A percentile compares a stretch with the other conserved stretches of the same genome.
These are phyloP conservation scores for Sphaerulina musiva DNA, from an alignment of 2,329 filamentous ascomycete species.

Conservation along the genomic window DNA sequence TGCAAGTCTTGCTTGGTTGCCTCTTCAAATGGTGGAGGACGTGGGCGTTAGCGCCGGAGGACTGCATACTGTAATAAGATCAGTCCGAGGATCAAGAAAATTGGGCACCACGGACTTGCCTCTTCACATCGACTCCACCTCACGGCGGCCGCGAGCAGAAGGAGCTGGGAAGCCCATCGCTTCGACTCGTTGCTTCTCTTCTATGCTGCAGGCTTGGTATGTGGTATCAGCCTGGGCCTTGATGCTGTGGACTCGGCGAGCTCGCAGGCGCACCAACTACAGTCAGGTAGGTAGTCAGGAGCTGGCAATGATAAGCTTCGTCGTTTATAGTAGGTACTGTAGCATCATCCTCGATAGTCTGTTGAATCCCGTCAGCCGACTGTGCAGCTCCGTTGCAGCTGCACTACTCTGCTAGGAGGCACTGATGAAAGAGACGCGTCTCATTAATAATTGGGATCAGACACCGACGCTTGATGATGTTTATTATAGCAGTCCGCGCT, in stretches of 20 bases:
- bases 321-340: neutral
- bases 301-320: neutral
- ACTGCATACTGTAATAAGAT: neutral
- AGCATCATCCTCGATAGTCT: neutral
- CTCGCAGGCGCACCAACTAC: neutral
- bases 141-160: neutral
- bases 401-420: neutral
- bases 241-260: constrained; percentile 3
- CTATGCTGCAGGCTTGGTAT: neutral
- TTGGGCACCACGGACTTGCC: constrained; percentile 5
- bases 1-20: neutral
- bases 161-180: constrained; percentile 2
- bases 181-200: constrained; percentile 8
- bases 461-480: neutral
- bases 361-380: neutral
- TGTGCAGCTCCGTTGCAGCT: neutral
- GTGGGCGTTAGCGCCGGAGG: neutral
- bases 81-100: constrained; percentile 8
- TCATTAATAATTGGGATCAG: too few species aligned
- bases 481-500: neutral
- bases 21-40: neutral
- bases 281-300: neutral
- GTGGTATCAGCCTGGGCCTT: neutral
- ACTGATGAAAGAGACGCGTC: too few species aligned
- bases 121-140: neutral